Conservation (phyloP, 2,329 filamentous ascomycete species). For the Mycosphaerella sp. region DNA sequence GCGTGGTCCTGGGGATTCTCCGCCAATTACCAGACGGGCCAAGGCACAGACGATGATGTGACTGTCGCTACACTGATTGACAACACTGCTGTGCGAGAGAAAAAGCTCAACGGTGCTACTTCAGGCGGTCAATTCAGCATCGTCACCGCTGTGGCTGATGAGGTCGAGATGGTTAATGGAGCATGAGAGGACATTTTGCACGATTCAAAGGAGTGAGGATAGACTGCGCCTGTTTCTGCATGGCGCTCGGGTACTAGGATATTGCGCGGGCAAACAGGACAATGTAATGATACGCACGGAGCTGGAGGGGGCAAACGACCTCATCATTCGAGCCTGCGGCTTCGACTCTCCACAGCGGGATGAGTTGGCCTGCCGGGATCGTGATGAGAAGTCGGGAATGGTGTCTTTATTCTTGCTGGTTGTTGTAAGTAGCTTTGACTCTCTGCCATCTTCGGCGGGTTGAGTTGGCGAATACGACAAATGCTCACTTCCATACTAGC, state of each 20-base stretch:
- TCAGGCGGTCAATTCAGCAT: constrained; percentile 81
- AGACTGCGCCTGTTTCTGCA: background rate
- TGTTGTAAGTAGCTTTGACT: too few relatives aligned
- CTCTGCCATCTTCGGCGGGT: too few relatives aligned
- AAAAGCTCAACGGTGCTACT: constrained; percentile 70
- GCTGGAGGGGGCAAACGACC: too few relatives aligned
- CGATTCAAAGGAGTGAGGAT: too few relatives aligned
- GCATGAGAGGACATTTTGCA: background rate
- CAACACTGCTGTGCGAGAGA: constrained; percentile 72
- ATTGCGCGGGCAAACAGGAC: background rate
- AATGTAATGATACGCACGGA: background rate
- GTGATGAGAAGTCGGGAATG: too few relatives aligned
- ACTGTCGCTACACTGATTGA: constrained; percentile 71
- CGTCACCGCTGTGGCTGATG: constrained; percentile 25
- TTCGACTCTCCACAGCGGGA: too few relatives aligned
- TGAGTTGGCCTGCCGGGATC: too few relatives aligned
- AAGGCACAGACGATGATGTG: constrained; percentile 72
- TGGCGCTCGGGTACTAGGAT: background rate
- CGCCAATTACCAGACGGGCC: constrained; percentile 73
- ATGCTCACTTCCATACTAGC: too few relatives aligned
- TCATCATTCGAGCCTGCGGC: too few relatives aligned
- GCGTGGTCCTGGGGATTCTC: constrained; percentile 78
- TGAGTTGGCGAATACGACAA: too few relatives aligned
- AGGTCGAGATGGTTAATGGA: constrained; percentile 16
- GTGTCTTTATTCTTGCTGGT: too few relatives aligned